Base-by-base conservation (phyloP, 1,139 yeast species). In the Zygoascus sp. region DNA sequence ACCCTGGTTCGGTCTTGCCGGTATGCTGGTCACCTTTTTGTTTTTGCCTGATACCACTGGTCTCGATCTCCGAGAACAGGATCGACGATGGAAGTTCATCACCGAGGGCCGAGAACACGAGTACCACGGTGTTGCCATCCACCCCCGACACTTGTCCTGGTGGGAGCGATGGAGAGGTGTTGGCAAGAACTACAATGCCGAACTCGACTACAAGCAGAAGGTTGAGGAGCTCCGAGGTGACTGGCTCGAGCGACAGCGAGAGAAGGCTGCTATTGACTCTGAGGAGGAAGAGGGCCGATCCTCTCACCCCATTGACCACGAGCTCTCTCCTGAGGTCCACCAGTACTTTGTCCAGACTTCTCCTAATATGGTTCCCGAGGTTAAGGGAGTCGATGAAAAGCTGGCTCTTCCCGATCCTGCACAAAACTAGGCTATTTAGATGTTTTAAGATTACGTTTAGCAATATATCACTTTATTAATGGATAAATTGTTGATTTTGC, bases 21-120 rank as follows among this genome's bases (percentile, higher is more conserved):
- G 70, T 46, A 63, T 66, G 66, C 42, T 64, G 6, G 40, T 64
- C 34, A 65, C 70, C 37, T 47, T 60, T 39, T 27, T 63, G 44
- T 66, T 62, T 57, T 30, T 66, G 55, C 70, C 70, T 15, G 70
- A 66, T 47, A 61, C 62, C 38, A 66, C 70, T 42, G 70, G 69
- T 40, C 57, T 66, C 16, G 70, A 66, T 44, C 58, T 66, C 40
- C 57, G 57, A 37, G 69, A 66, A 52, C 70, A 65, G 53, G 70
- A 66, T 52, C 62, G 70, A 44, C 59, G 69, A 48, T 66, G 67
- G 67, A 50, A 54, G 38, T 64, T 47, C 54, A 64, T 65, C 42
- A 52, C 56, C 28, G 62, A 57, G 47, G 70, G 70, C 28, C 63
- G 66, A 25, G 61, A 40, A 6, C 46, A 58, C 39, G 70, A 67